Percentiles rank a stretch among this genome's conserved stretches.
These are phyloP conservation scores for Eragrostis nindensis DNA, from an alignment of 176 grass and related monocot species.

Conservation along the genomic window DNA sequence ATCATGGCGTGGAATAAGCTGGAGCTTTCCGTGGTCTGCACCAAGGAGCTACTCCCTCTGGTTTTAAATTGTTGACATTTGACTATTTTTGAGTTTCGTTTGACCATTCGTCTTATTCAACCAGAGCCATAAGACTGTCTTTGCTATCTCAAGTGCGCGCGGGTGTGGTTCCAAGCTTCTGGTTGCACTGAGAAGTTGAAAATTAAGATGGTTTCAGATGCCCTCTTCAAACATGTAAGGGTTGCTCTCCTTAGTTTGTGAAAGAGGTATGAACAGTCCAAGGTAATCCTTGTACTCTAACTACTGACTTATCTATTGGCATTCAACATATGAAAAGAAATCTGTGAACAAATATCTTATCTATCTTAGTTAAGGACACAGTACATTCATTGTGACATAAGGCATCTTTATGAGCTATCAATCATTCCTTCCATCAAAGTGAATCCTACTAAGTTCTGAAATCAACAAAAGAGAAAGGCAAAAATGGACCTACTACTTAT, in stretches of 20 bases:
- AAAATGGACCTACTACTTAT: conserved; percentile 68
- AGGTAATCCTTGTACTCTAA: background rate
- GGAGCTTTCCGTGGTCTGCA: too few relatives aligned
- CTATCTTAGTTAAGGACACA: background rate
- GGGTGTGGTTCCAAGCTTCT: too few relatives aligned
- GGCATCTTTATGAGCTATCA: background rate
- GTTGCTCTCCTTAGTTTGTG: background rate
- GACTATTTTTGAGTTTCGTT: too few relatives aligned
- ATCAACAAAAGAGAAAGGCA: background rate
- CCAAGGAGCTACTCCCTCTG: too few relatives aligned
- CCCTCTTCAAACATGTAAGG: background rate
- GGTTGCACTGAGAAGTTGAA: background rate
- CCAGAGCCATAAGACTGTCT: too few relatives aligned
- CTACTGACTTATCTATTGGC: background rate
- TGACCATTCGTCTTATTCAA: too few relatives aligned
- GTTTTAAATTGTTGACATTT: too few relatives aligned
- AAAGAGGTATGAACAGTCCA: background rate
- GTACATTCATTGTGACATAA: conserved; percentile 20
- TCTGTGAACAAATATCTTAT: conserved; percentile 1
- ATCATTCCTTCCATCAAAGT: background rate
- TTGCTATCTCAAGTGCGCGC: too few relatives aligned
- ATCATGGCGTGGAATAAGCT: too few relatives aligned
- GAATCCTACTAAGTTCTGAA: background rate
- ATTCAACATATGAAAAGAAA: background rate
- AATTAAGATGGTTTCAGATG: background rate